These are phyloP conservation scores for Cyclotella choctawhatcheeana DNA, from an alignment of 108 stramenopile genomes.

Conservation along the genomic window DNA sequence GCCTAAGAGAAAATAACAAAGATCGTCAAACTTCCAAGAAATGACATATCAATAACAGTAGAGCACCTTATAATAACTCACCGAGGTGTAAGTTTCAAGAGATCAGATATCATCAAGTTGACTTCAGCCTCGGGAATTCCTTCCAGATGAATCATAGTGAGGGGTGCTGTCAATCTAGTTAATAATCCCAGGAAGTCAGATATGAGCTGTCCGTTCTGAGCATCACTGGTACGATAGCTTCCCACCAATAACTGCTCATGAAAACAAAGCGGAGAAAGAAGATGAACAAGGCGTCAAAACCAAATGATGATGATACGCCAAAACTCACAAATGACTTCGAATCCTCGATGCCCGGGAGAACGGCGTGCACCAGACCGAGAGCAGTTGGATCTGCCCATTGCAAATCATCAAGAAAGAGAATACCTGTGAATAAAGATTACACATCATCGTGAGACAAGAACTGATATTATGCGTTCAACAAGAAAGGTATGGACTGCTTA, in stretches of 20 bases:
- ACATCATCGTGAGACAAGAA: no score
- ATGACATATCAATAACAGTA: no score
- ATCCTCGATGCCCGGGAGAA: not conserved
- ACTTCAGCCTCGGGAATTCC: conserved; percentile 11
- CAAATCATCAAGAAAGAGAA: not conserved
- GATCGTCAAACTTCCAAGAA: no score
- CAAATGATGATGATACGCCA: not conserved
- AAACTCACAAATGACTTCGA: not conserved
- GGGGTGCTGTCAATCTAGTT: not conserved
- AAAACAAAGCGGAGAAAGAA: not conserved
- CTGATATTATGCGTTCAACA: no score
- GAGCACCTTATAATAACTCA: no score
- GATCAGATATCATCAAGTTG: conserved; percentile 39
- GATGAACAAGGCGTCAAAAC: not conserved
- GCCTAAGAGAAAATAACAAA: no score
- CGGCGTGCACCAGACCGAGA: not conserved
- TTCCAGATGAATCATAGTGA: not conserved
- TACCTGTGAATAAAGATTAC: no score
- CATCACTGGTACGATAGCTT: not conserved
- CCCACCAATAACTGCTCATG: not conserved
- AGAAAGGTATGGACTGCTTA: conserved; percentile 18
- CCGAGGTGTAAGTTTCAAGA: conserved; percentile 13
- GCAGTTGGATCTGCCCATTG: conserved; percentile 4
- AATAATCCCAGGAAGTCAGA: not conserved
- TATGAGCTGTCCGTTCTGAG: not conserved